Evolutionary conservation across 148 eudicot species (phyloP).

Genomic region (Polygonum aviculare): DNA sequence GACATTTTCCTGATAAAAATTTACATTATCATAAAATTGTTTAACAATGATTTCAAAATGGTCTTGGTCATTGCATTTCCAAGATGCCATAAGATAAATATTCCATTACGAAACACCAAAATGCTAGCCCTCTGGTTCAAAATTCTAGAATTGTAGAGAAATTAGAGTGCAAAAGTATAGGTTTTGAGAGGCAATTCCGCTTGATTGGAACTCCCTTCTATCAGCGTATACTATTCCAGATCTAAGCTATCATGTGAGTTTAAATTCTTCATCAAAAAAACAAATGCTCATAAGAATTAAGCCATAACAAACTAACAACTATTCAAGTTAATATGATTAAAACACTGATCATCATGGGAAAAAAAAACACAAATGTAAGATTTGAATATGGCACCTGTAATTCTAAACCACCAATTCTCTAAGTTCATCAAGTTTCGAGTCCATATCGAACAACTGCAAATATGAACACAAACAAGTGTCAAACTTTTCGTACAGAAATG

Average conservation of each 20-base stretch:
- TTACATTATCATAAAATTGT: neutral
- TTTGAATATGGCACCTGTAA: conserved; percentile 42
- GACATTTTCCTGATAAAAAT: conserved; percentile 40
- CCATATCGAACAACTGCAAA: conserved; percentile 57
- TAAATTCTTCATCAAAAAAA: neutral
- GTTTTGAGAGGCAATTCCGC: neutral
- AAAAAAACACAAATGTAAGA: neutral
- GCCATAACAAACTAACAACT: neutral
- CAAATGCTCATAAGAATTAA: neutral
- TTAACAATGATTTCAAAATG: neutral
- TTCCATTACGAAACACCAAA: neutral
- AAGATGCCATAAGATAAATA: neutral
- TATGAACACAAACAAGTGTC: neutral
- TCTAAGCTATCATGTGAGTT: neutral
- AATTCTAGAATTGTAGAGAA: neutral
- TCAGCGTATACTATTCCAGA: neutral
- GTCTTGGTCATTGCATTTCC: neutral
- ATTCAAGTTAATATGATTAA: neutral
- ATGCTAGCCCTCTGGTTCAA: neutral
- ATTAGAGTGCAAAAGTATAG: no score
- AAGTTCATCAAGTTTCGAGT: conserved; percentile 52
- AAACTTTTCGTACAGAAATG: neutral
- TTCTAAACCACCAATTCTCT: conserved; percentile 46
- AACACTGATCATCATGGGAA: neutral
- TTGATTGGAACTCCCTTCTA: neutral